Evolutionary conservation across 2,329 filamentous ascomycete genomes (phyloP), one percentile per base, ranked within the genome.

Genomic region (Leptographium galeiforme): DNA sequence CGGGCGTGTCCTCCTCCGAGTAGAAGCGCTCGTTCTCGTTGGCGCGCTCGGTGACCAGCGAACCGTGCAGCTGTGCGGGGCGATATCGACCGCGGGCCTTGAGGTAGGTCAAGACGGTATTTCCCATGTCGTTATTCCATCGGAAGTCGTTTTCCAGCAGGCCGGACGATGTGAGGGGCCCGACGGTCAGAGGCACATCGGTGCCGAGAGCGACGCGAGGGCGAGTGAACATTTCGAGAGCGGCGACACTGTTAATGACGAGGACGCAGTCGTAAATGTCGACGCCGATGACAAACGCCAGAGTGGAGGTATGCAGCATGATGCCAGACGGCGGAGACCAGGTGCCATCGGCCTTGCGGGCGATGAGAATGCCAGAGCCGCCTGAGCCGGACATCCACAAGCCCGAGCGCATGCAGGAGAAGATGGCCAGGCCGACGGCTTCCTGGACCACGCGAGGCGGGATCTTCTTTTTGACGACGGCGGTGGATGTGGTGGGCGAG

Each of bases 261-360:
- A 96, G 78, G 14, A 97, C 86, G 63, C 90, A 95, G 66, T 97
- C 91, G 72, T 96, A 97, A 36, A 96, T 89, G 64, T 97, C 91
- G 43, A 95, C 85, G 2, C 90, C 91, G 7, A 90, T 84, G 52
- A 95, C 78, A 63, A 97, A 96, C 39, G 89, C 91, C 38, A 96
- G 76, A 1, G 86, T 89, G 1, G 88, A 81, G 0, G 91, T 95
- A 64, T 97, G 91, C 48, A 95, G 76, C 71, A 95, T 79, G 59
- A 97, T 89, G 48, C 87, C 90, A 0, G 88, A 94, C 0, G 91
- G 91, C 10, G 89, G 87, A 58, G 88, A 61, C 60, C 60, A 61
- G 30, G 60, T 61, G 47, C 90, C 89, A 60, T 95, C 89, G 30
- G 85, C 84, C 62, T 87, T 86, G 60, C 88, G 81, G 18, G 84